Conservation (phyloP, 2,329 filamentous ascomycete genomes). For the Calonectria montana region DNA sequence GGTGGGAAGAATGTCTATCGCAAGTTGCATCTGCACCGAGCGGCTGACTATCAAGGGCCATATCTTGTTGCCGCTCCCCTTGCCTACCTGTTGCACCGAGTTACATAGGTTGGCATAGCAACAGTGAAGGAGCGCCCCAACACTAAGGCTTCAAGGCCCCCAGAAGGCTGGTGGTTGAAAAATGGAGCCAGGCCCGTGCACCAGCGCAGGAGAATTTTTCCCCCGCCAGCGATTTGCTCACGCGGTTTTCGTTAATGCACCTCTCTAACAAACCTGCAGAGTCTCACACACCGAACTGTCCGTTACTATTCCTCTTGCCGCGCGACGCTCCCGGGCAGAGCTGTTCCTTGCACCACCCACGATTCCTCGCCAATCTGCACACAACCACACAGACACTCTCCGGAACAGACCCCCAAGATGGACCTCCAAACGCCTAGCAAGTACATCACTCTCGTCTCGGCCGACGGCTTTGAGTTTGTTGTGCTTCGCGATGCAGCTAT, state of each 20-base stretch:
- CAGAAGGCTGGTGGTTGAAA: constrained; percentile 16
- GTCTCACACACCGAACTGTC: constrained; percentile 21
- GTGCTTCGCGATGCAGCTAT: constrained; percentile 77
- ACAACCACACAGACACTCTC: background rate
- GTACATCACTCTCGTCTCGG: constrained; percentile 82
- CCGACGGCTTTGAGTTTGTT: constrained; percentile 82
- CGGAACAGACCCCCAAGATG: constrained; percentile 29
- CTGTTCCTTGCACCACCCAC: constrained; percentile 2
- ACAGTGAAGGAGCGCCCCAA: constrained; percentile 32
- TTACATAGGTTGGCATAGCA: constrained; percentile 51
- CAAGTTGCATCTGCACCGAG: constrained; percentile 22
- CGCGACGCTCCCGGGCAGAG: constrained; percentile 6
- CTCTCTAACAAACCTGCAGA: constrained; percentile 22
- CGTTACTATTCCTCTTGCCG: constrained; percentile 19
- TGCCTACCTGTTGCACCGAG: constrained; percentile 34
- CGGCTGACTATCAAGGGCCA: constrained; percentile 35
- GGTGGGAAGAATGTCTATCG: constrained; percentile 21
- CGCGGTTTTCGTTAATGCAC: constrained; percentile 27
- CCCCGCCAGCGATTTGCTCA: constrained; percentile 25
- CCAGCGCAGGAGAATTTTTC: constrained; percentile 35
- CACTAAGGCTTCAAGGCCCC: constrained; percentile 7
- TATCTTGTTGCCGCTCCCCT: constrained; percentile 23
- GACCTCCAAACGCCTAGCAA: constrained; percentile 58
- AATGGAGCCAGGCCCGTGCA: constrained; percentile 39
- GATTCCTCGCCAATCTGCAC: background rate